Conservation (phyloP, 805 yeast genomes). For the Jamesozyma spencerorum region DNA sequence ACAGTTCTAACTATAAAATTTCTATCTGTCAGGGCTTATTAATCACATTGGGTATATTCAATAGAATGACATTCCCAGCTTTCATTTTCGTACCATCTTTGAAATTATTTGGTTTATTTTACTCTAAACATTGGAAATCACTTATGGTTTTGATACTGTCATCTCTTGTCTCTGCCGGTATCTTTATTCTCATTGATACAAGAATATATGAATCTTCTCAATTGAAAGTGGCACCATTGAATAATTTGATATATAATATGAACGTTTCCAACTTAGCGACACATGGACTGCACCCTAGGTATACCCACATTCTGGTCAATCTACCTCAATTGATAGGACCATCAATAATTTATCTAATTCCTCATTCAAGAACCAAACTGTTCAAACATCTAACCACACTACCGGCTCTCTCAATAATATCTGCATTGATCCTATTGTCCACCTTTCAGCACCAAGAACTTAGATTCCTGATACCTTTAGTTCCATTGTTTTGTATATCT, state of each 20-base stretch:
- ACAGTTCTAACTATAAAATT: conserved; percentile 5
- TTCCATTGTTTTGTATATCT: conserved; percentile 61
- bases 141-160: conserved; percentile 29
- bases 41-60: conserved; percentile 64
- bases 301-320: conserved; percentile 66
- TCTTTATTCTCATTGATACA: conserved; percentile 50
- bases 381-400: conserved; percentile 25
- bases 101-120: conserved; percentile 35
- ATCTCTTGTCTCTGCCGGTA: conserved; percentile 28
- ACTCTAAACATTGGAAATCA: conserved; percentile 30
- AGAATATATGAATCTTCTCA: conserved; percentile 22
- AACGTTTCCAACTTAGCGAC: conserved; percentile 45
- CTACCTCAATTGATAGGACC: conserved; percentile 83
- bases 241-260: conserved; percentile 67
- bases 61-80: conserved; percentile 73
- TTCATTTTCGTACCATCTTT: conserved; percentile 60
- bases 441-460: conserved; percentile 85
- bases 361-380: conserved; percentile 4
- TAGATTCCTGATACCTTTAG: conserved; percentile 71
- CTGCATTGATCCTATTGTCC: conserved; percentile 59
- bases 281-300: conserved; percentile 80
- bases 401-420: conserved; percentile 49
- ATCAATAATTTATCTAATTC: conserved; percentile 35
- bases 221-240: conserved; percentile 57
- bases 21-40: conserved; percentile 37